Base-by-base conservation (phyloP, 176 grass and related monocot genomes). In the Puccinellia tenuiflora region DNA sequence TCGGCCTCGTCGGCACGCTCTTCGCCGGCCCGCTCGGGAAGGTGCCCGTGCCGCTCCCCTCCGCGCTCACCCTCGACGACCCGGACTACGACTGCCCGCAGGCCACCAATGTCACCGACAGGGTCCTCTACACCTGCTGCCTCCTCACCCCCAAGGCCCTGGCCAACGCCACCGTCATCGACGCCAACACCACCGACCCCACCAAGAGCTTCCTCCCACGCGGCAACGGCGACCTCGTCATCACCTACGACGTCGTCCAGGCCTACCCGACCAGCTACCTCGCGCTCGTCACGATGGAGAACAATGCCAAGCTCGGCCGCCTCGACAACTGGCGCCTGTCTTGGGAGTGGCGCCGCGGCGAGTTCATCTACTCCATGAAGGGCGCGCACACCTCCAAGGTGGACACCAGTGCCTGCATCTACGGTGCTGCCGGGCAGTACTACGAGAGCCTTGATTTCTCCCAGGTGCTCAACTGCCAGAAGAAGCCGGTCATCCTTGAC, bases 261-360 rank as follows among this genome's bases (percentile, higher is more conserved):
- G 86, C 92, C 1, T 88, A 88, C 78, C 12, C 83, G 0, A 76
- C 88, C 4, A 94, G 81, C 85, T 97, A 97, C 86, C 92, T 97
- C 13, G 92, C 95, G 37, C 89, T 92, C 18, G 90, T 97, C 60
- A 92, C 95, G 43, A 79, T 97, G 37, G 95, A 93, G 28, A 97
- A 97, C 90, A 90, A 88, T 21, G 90, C 85, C 17, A 86, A 85
- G 43, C 92, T 97, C n/a, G 95, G 86, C 60, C 92, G 92, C 81
- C 92, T 97, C 57, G 92, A 98, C 82, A 94, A 97, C 75, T 97
- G 90, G 95, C 82, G 81, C 25, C 65, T 97, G 30, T 81, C 92
- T 2, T 97, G 95, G 95, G 87, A 90, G 55, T 97, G 95, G 95
- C 85, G 78, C 56, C 80, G 75, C 28, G 85, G 90, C 43, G 92